phyloP scores from a whole-genome alignment of 2,329 filamentous ascomycete genomes.

The Xylaria sp. region DNA sequence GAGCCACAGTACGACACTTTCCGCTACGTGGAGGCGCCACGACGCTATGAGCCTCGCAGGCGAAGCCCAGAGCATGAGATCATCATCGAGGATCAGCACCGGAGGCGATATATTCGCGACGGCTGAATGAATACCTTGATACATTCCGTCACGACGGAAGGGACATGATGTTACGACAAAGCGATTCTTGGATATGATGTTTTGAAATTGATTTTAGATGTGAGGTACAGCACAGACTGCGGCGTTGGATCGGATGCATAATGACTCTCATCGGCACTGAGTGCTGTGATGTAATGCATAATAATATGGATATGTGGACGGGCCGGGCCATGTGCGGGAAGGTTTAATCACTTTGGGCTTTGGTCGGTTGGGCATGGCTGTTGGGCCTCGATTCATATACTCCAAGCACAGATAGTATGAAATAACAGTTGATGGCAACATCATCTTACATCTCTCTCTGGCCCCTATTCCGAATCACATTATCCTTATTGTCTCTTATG shows the following conservation, averaged over 20 bases:
- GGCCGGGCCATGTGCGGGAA: constrained; percentile 13
- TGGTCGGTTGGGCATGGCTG: background rate
- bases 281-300: constrained; percentile 18
- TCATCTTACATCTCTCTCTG: background rate
- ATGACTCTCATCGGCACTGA: background rate
- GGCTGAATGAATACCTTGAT: constrained; percentile 28
- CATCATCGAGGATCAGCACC: constrained; percentile 49
- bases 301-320: constrained; percentile 11
- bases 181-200: background rate
- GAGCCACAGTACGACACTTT: constrained; percentile 60
- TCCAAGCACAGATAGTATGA: background rate
- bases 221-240: background rate
- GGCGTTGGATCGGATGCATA: constrained; percentile 6
- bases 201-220: constrained; percentile 19
- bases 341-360: background rate
- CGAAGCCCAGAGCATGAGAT: constrained; percentile 51
- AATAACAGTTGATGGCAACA: constrained; percentile 6
- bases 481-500: background rate
- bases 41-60: constrained; percentile 52
- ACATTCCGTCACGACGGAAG: background rate
- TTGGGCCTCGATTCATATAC: constrained; percentile 6
- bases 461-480: background rate
- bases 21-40: constrained; percentile 64
- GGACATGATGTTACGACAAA: constrained; percentile 16
- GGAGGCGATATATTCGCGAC: constrained; percentile 47